Conservation (phyloP, 2,329 filamentous ascomycete genomes). For the Aspergillus luchuensis region DNA sequence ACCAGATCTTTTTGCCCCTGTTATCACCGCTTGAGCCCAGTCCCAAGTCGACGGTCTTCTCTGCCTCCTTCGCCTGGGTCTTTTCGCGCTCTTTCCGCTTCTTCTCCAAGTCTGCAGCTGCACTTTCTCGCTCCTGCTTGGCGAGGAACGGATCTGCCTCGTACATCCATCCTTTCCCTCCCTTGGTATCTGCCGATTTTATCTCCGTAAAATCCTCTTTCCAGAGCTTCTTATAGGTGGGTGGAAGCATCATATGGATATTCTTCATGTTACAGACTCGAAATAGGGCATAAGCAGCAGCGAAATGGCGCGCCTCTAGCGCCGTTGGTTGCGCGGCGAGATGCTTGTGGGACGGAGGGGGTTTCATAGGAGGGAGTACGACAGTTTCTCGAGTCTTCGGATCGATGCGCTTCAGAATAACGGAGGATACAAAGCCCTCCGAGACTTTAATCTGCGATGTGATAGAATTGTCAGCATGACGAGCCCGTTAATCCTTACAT, state of each 20-base stretch:
- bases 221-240: conserved; percentile 87
- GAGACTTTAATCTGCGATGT: conserved; percentile 62
- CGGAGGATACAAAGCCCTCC: conserved; percentile 76
- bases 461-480: conserved; percentile 17
- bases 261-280: conserved; percentile 95
- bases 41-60: conserved; percentile 61
- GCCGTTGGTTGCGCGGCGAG: conserved; percentile 75
- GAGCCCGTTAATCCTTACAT: neutral
- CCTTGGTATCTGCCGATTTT: conserved; percentile 77
- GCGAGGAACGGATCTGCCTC: conserved; percentile 91
- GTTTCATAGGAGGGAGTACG: conserved; percentile 76
- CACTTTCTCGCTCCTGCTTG: conserved; percentile 75
- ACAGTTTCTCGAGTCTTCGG: conserved; percentile 78
- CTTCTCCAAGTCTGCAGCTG: conserved; percentile 74
- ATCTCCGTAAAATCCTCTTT: conserved; percentile 80
- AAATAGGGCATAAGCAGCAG: conserved; percentile 87
- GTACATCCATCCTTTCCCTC: conserved; percentile 84
- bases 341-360: conserved; percentile 75
- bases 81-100: conserved; percentile 71
- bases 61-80: conserved; percentile 64
- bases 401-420: conserved; percentile 73
- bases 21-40: conserved; percentile 38
- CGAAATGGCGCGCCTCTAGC: conserved; percentile 89
- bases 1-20: conserved; percentile 72
- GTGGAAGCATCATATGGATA: conserved; percentile 89